Percentiles rank a stretch among this genome's conserved stretches.
Evolutionary conservation across 2,329 filamentous ascomycete genomes (phyloP).

Genomic region (Aspergillus caelatus): DNA sequence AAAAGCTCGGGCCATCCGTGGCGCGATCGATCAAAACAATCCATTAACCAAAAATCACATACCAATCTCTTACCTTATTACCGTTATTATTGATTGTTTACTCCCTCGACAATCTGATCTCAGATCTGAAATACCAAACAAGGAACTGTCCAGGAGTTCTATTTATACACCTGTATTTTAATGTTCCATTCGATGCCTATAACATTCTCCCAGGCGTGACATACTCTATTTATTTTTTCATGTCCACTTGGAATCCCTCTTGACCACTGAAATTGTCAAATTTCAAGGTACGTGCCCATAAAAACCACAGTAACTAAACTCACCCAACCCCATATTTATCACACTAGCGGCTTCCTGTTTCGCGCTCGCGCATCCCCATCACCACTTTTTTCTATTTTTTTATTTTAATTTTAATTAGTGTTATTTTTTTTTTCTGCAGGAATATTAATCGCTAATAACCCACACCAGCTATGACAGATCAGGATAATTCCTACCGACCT

Average conservation of each 20-base stretch:
- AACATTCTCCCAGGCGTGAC: background rate
- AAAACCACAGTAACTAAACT: background rate
- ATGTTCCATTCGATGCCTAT: background rate
- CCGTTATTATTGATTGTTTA: slow-evolving; percentile 5
- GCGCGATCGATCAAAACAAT: slow-evolving; percentile 16
- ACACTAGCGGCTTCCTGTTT: slow-evolving; percentile 8
- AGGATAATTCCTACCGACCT: slow-evolving; percentile 50
- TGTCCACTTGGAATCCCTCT: background rate
- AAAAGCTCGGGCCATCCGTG: slow-evolving; percentile 22
- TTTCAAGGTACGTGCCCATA: background rate
- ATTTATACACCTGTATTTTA: background rate
- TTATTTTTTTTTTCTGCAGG: background rate
- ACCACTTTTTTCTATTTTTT: background rate
- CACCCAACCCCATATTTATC: slow-evolving; percentile 16
- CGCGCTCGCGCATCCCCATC: slow-evolving; percentile 14
- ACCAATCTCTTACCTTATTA: background rate
- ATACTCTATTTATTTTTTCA: background rate
- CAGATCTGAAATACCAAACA: background rate
- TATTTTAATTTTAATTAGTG: background rate
- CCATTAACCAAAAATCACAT: background rate
- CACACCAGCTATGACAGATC: slow-evolving; percentile 46
- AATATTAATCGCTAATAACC: slow-evolving; percentile 19
- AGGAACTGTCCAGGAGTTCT: background rate
- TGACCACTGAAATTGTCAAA: background rate
- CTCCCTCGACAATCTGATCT: background rate